Base-by-base conservation (phyloP, 1,284 basidiomycete species). In the Takashimella koratensis region DNA sequence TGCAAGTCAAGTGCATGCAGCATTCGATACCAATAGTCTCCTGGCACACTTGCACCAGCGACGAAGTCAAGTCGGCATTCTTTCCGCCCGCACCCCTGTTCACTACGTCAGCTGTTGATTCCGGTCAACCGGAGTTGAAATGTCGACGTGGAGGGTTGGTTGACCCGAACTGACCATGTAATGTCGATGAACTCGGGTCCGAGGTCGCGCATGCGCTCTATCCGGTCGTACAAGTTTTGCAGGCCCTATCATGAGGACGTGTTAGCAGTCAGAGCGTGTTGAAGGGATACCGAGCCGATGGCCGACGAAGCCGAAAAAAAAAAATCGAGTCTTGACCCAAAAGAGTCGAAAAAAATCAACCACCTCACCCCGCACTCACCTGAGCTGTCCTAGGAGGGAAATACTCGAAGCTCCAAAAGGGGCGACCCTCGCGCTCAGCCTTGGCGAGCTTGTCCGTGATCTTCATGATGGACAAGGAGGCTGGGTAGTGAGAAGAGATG, bases 151-250 rank as follows among this genome's bases (percentile, higher is more conserved):
- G n/a, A n/a, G n/a, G n/a, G n/a, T n/a, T n/a, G n/a, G n/a, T n/a
- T n/a, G n/a, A n/a, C n/a, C n/a, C n/a, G 53, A 16, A 68, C 82
- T 58, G 57, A 86, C 93, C 90, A 98, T 72, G 94, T 98, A 70
- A 98, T 96, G 75, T 98, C 94, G 67, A 98, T 89, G 71, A 98
- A 98, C 77, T 96, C 95, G 16, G 96, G 96, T 3, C 96, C 96
- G 44, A 97, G 79, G 22, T 85, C 83, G 55, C 92, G 83, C 95
- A 98, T 98, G 64, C 96, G 90, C 77, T 97, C 93, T 77, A 98
- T 95, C 68, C 95, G 92, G 77, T 97, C 95, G 57, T 92, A 80
- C 25, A 97, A 79, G 74, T 97, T 97, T 84, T 94, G 89, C 25
- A 95, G 79, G 64, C 92, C 92, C 88, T 93, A 61, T 26, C 49